phyloP scores from a whole-genome alignment of 2,329 filamentous ascomycete genomes.

The Orbilia blumenaviensis region DNA sequence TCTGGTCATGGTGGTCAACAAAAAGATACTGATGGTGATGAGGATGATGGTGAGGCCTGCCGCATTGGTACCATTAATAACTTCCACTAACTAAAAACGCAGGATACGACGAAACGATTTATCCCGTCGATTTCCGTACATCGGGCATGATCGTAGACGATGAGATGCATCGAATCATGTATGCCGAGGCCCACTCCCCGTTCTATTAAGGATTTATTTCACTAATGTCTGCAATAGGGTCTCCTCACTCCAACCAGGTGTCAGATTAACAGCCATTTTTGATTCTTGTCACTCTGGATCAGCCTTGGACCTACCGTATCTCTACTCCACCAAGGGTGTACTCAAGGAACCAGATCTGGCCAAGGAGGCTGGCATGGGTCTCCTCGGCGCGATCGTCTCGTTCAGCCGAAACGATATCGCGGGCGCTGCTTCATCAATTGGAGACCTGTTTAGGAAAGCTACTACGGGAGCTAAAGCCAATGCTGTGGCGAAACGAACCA shows the following conservation, averaged over 20 bases:
- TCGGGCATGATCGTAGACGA: conserved; percentile 81
- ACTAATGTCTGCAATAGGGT: conserved; percentile 64
- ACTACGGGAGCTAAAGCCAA: conserved; percentile 80
- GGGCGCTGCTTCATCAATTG: conserved; percentile 80
- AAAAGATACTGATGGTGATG: conserved; percentile 76
- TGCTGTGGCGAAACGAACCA: conserved; percentile 82
- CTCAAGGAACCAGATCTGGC: conserved; percentile 83
- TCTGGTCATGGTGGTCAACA: conserved; percentile 81
- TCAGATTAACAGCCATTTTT: conserved; percentile 83
- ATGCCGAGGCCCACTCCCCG: neutral
- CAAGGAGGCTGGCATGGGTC: conserved; percentile 78
- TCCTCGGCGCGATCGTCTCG: conserved; percentile 74
- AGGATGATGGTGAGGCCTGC: conserved; percentile 70
- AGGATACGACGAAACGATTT: conserved; percentile 77
- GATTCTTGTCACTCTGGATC: conserved; percentile 83
- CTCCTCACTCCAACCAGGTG: conserved; percentile 77
- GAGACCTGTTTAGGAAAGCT: conserved; percentile 87
- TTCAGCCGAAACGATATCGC: conserved; percentile 86
- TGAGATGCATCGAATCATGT: conserved; percentile 77
- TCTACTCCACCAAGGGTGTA: conserved; percentile 79
- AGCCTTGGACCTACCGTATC: conserved; percentile 78
- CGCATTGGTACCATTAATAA: neutral
- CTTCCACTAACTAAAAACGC: neutral
- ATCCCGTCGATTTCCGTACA: conserved; percentile 75
- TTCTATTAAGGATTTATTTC: neutral